Evolutionary conservation across 345 rosid genomes (phyloP).

Genomic region (Euphorbia lathyris): DNA sequence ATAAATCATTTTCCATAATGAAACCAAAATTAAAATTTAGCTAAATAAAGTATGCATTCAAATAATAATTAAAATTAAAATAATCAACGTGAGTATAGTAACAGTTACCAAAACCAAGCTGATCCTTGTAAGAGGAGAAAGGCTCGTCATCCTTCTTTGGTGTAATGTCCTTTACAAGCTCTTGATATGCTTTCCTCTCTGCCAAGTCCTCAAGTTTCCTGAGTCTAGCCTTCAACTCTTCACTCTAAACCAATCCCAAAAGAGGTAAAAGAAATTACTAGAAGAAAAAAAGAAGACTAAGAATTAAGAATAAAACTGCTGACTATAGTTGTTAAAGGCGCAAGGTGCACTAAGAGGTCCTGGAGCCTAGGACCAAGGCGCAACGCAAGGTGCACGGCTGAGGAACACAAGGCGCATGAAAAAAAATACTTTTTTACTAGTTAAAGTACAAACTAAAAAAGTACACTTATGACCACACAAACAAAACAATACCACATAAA

Average conservation of each 20-base stretch:
- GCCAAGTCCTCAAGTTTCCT: conserved; percentile 63
- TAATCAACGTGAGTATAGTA: not conserved
- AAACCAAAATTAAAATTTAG: not conserved
- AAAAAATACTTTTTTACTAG: too few species aligned
- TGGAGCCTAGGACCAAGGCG: too few species aligned
- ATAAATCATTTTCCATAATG: not conserved
- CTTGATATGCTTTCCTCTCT: conserved; percentile 76
- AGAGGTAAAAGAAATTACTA: not conserved
- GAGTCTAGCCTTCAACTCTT: conserved; percentile 68
- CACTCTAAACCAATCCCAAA: conserved; percentile 42
- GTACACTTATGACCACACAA: too few species aligned
- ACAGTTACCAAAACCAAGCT: conserved; percentile 80
- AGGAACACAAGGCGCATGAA: too few species aligned
- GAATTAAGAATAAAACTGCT: too few species aligned
- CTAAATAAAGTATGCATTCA: not conserved
- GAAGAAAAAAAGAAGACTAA: too few species aligned
- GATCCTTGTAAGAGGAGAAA: conserved; percentile 94
- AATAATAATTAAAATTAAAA: not conserved
- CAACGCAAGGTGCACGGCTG: too few species aligned
- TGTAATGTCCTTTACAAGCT: conserved; percentile 85
- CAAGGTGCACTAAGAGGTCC: too few species aligned
- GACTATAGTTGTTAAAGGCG: too few species aligned
- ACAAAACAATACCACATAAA: too few species aligned
- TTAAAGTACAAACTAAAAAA: too few species aligned
- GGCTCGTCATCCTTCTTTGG: conserved; percentile 56